Base-by-base conservation (phyloP, 352 stramenopile species). In the Plasmopara viticola region DNA sequence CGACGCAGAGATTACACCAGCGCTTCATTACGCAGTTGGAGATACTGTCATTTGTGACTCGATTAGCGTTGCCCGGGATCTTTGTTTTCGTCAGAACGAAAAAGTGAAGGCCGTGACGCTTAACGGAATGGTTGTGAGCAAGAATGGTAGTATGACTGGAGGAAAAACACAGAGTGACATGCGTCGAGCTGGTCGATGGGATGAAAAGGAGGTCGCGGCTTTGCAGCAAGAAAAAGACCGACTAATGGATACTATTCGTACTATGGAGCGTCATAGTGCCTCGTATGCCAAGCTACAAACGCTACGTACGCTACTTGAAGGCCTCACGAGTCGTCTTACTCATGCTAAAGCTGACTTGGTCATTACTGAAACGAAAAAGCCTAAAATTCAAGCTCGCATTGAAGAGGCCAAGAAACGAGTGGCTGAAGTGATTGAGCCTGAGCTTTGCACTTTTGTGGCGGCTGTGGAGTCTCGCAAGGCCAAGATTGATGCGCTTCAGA, bases 121-220 rank as follows among this genome's bases (percentile, higher is more conserved):
- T 12, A 86, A 87, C 34, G 97, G 97, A 17, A 95, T 96, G 66
- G 90, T 98, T 42, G 97, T 99, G 47, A 97, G 78, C 62, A 98
- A 98, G 64, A 97, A 96, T 38, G 97, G 96, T 44, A 98, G 95
- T 64, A 99, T 99, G 95, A 99, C 94, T 0, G 97, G 96, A 41
- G 97, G 96, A 48, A 80, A 87, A 10, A 96, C 90, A 0, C 78
- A 87, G 28, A 89, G 80, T 20, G 85, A 97, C 53, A 49, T 72
- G 38, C 84, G 85, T 42, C 78, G 86, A 20, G 87, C 88, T 30
- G 87, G 85, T 15, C 72, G 90, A 56, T 98, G 91, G 90, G 87
- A 97, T 48, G 89, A 97, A 47, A 94, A 96, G 56, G 94, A 97
- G 34, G 77, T 97, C 7, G 75, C 94, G 28, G 62, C 76, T 6